Evolutionary conservation across 2,329 filamentous ascomycete genomes (phyloP), one percentile per base, ranked within the genome.

Genomic region (Penicillium sp.): DNA sequence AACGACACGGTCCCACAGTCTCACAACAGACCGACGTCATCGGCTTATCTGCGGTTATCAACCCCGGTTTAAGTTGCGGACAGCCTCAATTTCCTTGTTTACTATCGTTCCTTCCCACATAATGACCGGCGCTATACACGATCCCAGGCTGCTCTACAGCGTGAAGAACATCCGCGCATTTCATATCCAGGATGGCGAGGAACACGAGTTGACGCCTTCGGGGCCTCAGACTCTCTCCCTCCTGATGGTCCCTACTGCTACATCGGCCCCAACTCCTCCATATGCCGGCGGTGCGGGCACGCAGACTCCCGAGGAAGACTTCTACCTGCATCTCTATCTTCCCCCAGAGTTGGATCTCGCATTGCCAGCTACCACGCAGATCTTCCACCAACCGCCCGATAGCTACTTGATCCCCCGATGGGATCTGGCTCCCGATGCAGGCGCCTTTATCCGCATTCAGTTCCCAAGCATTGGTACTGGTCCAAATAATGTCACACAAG

Each of bases 331-430:
- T 76, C 86, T 99, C 24, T 92, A 97, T 70, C 87, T 98, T 10
- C 93, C 94, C 14, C 94, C 94, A 19, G 94, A 97, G 81, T 87
- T 99, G 68, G 94, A 98, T 69, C 85, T 98, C 6, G 91, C 95
- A 6, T 83, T 98, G 14, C 95, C 95, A 13, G 94, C 94, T 18
- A 98, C 93, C 0, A 98, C 95, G 0, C 94, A 98, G 75, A 95
- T 99, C 74, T 98, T 96, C 78, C 92, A 96, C 76, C 92, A 98
- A 78, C 92, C 93, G 6, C 94, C 94, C 0, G 87, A 84, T 63
- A 96, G 91, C 80, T 98, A 98, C 73, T 82, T 98, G 49, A 96
- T 99, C 62, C 95, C 95, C 16, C 88, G 94, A 65, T 97, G 94
- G 92, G 94, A 98, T 70, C 80, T 97, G 16, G 93, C 92, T 4